Evolutionary conservation across 2,329 filamentous ascomycete species (phyloP).

Genomic region (Paracorniculantispora psalliotae): DNA sequence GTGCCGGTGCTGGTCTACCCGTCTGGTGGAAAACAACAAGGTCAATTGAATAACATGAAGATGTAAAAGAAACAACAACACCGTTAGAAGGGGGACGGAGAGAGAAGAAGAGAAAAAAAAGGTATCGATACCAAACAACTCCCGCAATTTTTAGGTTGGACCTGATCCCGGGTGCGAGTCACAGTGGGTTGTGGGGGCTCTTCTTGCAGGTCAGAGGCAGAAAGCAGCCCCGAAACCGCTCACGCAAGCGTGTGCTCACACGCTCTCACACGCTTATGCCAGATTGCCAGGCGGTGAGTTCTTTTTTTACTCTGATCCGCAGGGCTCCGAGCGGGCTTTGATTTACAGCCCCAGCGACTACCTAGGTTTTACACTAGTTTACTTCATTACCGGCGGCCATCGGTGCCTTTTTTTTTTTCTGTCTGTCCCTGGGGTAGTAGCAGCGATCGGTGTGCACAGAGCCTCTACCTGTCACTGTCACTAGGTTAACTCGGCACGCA

Average conservation of each 20-base stretch:
- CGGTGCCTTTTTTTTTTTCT: too few species aligned
- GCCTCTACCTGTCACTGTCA: background rate
- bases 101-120: background rate
- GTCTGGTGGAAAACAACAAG: background rate
- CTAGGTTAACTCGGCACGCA: too few species aligned
- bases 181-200: background rate
- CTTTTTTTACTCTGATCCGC: background rate
- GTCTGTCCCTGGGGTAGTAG: background rate
- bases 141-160: background rate
- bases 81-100: too few species aligned
- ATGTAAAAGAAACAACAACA: background rate
- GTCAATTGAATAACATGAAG: background rate
- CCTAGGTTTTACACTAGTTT: too few species aligned
- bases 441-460: background rate
- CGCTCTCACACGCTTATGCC: slow-evolving; percentile 4
- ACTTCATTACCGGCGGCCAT: background rate
- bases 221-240: slow-evolving; percentile 17
- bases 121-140: background rate
- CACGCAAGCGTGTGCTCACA: background rate
- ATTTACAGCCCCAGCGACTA: background rate
- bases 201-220: slow-evolving; percentile 17
- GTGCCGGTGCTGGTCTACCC: background rate
- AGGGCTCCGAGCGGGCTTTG: background rate
- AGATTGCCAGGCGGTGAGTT: slow-evolving; percentile 4
- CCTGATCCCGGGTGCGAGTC: background rate